phyloP scores from a whole-genome alignment of 139 green algal species.

The Limnomonas spitsbergensis region DNA sequence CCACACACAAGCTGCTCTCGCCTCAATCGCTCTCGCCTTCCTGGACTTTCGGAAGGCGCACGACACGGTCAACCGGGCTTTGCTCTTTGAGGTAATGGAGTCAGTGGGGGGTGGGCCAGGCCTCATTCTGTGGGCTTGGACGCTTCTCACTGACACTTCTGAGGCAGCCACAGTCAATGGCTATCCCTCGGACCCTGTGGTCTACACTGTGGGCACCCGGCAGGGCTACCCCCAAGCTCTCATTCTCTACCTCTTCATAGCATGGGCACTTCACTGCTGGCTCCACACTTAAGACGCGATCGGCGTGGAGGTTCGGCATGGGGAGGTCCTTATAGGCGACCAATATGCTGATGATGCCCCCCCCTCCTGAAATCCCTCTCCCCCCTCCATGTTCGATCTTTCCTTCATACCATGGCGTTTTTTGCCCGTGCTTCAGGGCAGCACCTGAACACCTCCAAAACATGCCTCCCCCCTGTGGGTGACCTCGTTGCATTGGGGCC shows the following conservation, averaged over 20 bases:
- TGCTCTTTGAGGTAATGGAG: conserved; percentile 20
- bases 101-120: conserved; percentile 13
- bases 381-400: too few relatives aligned
- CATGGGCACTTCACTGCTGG: conserved; percentile 18
- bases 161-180: conserved; percentile 16
- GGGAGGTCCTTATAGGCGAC: too few relatives aligned
- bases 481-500: too few relatives aligned
- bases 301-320: not conserved
- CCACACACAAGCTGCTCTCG: too few relatives aligned
- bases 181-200: not conserved
- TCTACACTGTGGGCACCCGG: conserved; percentile 31
- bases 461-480: too few relatives aligned
- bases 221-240: too few relatives aligned
- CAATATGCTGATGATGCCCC: too few relatives aligned
- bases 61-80: conserved; percentile 25
- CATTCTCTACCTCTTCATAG: conserved; percentile 26
- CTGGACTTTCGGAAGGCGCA: conserved; percentile 29
- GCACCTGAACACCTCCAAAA: too few relatives aligned
- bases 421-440: too few relatives aligned
- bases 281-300: not conserved
- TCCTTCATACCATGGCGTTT: too few relatives aligned
- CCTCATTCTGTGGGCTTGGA: conserved; percentile 19
- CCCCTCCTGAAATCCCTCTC: too few relatives aligned
- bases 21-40: conserved; percentile 7
- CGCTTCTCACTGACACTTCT: conserved; percentile 10